Evolutionary conservation across 2,329 filamentous ascomycete species (phyloP).

Genomic region (Botryotinia convoluta): DNA sequence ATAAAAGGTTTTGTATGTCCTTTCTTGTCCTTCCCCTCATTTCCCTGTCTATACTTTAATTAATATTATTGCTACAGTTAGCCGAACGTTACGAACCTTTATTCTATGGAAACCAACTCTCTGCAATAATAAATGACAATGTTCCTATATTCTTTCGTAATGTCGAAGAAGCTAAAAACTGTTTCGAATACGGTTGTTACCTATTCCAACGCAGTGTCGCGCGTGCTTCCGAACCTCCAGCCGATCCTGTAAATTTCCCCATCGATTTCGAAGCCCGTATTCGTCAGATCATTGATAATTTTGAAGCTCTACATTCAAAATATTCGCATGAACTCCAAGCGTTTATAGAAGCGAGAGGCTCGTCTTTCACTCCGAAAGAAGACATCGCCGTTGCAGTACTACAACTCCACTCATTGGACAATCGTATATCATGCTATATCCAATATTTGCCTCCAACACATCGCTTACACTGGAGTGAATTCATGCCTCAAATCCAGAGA

Average conservation of each 20-base stretch:
- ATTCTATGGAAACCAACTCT: not conserved
- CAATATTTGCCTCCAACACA: slow-evolving; percentile 9
- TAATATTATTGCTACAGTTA: not conserved
- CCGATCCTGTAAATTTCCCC: not conserved
- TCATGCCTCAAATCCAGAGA: slow-evolving; percentile 3
- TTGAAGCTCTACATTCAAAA: not conserved
- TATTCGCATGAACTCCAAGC: not conserved
- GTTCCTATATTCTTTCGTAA: not conserved
- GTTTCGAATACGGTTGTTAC: slow-evolving; percentile 20
- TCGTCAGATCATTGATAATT: not conserved
- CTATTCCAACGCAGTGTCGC: not conserved
- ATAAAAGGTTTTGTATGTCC: not conserved
- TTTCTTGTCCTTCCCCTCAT: too few relatives aligned
- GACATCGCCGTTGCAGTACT: slow-evolving; percentile 9
- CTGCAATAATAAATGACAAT: not conserved
- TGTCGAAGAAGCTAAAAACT: not conserved
- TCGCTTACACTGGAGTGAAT: not conserved
- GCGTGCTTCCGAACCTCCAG: not conserved
- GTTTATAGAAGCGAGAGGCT: not conserved
- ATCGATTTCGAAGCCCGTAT: not conserved
- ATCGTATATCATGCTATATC: slow-evolving; percentile 14
- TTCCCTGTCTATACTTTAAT: not conserved
- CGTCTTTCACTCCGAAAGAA: not conserved
- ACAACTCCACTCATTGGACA: slow-evolving; percentile 21
- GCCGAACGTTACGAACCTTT: not conserved